These are phyloP conservation scores for Phaeophleospora eucalypticola DNA, from an alignment of 2,329 filamentous ascomycete species.

Conservation along the genomic window DNA sequence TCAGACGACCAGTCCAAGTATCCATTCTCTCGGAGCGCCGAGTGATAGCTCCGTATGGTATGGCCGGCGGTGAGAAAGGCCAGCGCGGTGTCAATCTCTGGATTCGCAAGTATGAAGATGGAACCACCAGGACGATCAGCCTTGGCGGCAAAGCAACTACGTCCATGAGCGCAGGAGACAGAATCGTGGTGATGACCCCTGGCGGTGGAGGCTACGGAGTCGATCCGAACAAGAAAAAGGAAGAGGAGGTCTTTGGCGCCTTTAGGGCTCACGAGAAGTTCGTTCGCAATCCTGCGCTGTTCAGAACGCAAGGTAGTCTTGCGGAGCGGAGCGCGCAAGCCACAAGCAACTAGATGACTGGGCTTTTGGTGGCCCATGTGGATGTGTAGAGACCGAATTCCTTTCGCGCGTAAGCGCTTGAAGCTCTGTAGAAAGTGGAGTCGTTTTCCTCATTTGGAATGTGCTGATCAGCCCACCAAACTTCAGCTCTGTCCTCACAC, in stretches of 20 bases:
- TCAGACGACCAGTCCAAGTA: slow-evolving; percentile 25
- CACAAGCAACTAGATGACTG: slow-evolving; percentile 5
- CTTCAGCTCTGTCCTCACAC: too few species aligned
- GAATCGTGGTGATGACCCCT: slow-evolving; percentile 73
- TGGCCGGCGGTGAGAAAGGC: slow-evolving; percentile 33
- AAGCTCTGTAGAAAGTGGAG: background rate
- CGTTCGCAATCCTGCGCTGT: slow-evolving; percentile 4
- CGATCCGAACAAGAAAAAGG: slow-evolving; percentile 53
- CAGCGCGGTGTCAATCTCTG: slow-evolving; percentile 29
- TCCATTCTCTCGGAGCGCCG: slow-evolving; percentile 33
- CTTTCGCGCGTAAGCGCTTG: too few species aligned
- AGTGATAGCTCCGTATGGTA: slow-evolving; percentile 33
- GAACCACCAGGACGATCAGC: slow-evolving; percentile 19
- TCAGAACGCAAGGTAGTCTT: slow-evolving; percentile 10
- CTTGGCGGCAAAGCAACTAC: slow-evolving; percentile 56
- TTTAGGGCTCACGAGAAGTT: slow-evolving; percentile 10
- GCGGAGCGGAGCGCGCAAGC: slow-evolving; percentile 10
- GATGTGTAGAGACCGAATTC: background rate
- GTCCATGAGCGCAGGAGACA: slow-evolving; percentile 68
- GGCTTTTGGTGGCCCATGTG: background rate
- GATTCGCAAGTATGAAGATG: slow-evolving; percentile 25
- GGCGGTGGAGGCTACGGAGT: slow-evolving; percentile 73
- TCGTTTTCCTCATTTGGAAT: too few species aligned
- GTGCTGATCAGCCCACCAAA: too few species aligned
- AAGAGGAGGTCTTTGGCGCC: slow-evolving; percentile 21